These are phyloP conservation scores for Fusarium torreyae DNA, from an alignment of 2,329 filamentous ascomycete species.

Conservation along the genomic window DNA sequence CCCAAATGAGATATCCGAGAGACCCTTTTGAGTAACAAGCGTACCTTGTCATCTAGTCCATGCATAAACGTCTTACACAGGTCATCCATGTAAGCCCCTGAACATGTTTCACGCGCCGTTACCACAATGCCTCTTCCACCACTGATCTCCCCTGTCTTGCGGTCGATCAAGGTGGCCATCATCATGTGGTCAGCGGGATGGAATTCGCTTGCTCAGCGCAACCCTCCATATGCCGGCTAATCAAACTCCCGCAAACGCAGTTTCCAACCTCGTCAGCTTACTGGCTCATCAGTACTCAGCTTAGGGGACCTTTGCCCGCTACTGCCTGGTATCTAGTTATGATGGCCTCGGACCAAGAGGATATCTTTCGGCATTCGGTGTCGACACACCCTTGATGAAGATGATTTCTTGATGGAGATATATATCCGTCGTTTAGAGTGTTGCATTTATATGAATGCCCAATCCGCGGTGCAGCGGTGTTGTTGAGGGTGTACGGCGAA, in stretches of 20 bases:
- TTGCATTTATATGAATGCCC: constrained; percentile 17
- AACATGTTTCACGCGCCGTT: not conserved
- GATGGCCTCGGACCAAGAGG: constrained; percentile 16
- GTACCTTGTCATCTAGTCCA: too few species aligned
- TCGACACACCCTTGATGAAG: constrained; percentile 3
- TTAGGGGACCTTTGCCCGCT: not conserved
- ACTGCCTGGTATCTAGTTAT: not conserved
- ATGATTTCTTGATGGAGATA: constrained; percentile 27
- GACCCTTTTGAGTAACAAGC: too few species aligned
- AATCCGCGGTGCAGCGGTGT: constrained; percentile 23
- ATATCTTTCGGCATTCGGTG: constrained; percentile 37
- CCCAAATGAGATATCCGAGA: too few species aligned
- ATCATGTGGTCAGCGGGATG: constrained; percentile 13
- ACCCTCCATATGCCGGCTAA: constrained; percentile 21
- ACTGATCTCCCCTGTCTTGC: not conserved
- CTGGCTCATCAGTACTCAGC: not conserved
- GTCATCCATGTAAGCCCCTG: not conserved
- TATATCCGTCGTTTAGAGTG: constrained; percentile 4
- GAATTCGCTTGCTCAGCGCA: not conserved
- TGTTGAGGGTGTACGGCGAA: constrained; percentile 32
- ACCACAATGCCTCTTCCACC: not conserved
- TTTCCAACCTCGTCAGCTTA: constrained; percentile 19
- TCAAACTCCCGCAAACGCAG: not conserved
- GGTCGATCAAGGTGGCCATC: constrained; percentile 1
- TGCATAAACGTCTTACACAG: not conserved